These are phyloP conservation scores for Ceratobasidium sp. DNA, from an alignment of 1,284 basidiomycete genomes.

Conservation along the genomic window DNA sequence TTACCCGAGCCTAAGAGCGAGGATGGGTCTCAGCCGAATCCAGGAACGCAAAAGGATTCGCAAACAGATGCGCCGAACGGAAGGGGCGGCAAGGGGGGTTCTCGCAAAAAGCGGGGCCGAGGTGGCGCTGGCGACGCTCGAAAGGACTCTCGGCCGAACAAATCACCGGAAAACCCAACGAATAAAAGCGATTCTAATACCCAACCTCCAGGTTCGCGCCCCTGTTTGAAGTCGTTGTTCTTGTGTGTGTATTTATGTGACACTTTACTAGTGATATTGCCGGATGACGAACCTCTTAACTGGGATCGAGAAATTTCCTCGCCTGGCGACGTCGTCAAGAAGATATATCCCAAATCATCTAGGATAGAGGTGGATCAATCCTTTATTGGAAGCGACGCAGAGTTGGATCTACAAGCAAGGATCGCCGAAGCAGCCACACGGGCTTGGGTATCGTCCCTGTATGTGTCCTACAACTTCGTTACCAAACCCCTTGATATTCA, in stretches of 20 bases:
- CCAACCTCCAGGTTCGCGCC: neutral
- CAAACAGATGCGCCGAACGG: neutral
- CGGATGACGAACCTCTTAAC: slow-evolving; percentile 10
- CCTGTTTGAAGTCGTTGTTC: neutral
- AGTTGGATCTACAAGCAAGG: slow-evolving; percentile 2
- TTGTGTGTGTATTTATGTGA: neutral
- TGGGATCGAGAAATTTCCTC: slow-evolving; percentile 23
- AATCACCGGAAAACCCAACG: neutral
- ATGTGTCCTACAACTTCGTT: neutral
- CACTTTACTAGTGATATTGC: neutral
- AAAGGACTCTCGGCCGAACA: neutral
- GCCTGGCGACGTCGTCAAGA: slow-evolving; percentile 13
- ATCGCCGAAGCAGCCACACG: slow-evolving; percentile 15
- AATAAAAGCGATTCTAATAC: neutral
- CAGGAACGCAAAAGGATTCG: neutral
- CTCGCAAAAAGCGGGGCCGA: neutral
- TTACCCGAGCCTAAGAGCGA: neutral
- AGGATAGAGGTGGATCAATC: neutral
- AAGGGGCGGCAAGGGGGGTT: neutral
- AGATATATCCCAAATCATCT: neutral
- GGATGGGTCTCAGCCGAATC: neutral
- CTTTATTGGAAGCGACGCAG: neutral
- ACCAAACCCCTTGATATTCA: neutral
- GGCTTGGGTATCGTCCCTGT: slow-evolving; percentile 29
- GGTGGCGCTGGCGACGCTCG: neutral